A percentile compares a stretch with the other conserved stretches of the same genome.
Conservation (phyloP, 768 basidiomycete genomes). For the Floccularia luteovirens region DNA sequence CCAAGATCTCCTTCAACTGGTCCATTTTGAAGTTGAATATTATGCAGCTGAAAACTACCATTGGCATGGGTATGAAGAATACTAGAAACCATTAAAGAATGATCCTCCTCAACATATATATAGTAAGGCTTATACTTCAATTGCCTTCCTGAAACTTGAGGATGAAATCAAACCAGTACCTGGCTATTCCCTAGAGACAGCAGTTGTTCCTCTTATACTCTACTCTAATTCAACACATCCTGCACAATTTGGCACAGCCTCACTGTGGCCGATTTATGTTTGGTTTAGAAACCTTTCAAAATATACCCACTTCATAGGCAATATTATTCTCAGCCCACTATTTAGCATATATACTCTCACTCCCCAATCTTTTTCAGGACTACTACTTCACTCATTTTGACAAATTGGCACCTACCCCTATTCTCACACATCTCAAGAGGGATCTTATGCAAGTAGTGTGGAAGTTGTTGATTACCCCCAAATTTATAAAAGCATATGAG, state of each 20-base stretch:
- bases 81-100: neutral
- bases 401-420: neutral
- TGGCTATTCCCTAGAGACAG: conserved; percentile 3
- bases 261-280: conserved; percentile 18
- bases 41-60: conserved; percentile 9
- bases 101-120: conserved; percentile 4
- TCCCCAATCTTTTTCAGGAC: conserved; percentile 16
- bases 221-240: conserved; percentile 21
- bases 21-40: conserved; percentile 5
- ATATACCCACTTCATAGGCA: conserved; percentile 17
- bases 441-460: conserved; percentile 19
- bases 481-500: conserved; percentile 17
- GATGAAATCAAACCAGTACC: neutral
- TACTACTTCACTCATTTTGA: neutral
- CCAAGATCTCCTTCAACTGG: neutral
- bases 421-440: conserved; percentile 18
- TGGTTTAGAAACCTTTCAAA: conserved; percentile 26
- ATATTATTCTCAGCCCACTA: conserved; percentile 18
- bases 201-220: conserved; percentile 15
- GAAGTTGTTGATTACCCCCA: conserved; percentile 13
- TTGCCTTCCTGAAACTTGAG: conserved; percentile 11
- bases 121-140: conserved; percentile 12
- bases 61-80: conserved; percentile 5
- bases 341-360: conserved; percentile 24
- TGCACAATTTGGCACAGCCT: conserved; percentile 14